Evolutionary conservation across 129 eudicot species (phyloP).

Genomic region (Pittosporum tobira): DNA sequence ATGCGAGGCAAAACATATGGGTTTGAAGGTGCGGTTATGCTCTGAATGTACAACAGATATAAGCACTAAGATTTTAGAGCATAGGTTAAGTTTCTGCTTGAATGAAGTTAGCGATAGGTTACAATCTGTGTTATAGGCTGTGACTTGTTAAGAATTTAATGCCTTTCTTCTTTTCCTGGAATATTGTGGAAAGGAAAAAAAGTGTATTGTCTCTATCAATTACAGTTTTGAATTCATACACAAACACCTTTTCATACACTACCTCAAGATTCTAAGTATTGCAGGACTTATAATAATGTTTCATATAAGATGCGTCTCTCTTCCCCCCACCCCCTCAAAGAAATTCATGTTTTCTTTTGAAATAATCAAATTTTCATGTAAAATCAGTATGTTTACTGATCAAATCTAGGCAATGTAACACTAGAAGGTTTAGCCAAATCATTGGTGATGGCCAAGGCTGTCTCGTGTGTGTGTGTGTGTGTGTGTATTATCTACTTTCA

Average conservation of each 20-base stretch:
- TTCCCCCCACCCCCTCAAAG: neutral
- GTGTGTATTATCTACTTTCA: neutral
- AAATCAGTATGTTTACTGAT: neutral
- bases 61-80: neutral
- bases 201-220: too few relatives aligned
- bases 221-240: neutral
- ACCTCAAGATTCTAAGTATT: neutral
- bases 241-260: neutral
- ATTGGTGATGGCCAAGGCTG: neutral
- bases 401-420: neutral
- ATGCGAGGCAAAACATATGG: neutral
- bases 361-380: neutral
- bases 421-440: neutral
- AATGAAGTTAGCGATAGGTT: neutral
- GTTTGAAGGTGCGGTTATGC: neutral
- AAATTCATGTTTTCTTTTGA: neutral
- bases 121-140: neutral
- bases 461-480: neutral
- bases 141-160: neutral
- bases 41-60: neutral
- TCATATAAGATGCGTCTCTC: too few relatives aligned
- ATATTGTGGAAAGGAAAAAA: too few relatives aligned
- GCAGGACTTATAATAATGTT: neutral
- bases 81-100: neutral
- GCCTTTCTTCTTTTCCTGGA: neutral